Conservation (phyloP, 768 basidiomycete genomes). For the Xanthoconium stramineum region DNA sequence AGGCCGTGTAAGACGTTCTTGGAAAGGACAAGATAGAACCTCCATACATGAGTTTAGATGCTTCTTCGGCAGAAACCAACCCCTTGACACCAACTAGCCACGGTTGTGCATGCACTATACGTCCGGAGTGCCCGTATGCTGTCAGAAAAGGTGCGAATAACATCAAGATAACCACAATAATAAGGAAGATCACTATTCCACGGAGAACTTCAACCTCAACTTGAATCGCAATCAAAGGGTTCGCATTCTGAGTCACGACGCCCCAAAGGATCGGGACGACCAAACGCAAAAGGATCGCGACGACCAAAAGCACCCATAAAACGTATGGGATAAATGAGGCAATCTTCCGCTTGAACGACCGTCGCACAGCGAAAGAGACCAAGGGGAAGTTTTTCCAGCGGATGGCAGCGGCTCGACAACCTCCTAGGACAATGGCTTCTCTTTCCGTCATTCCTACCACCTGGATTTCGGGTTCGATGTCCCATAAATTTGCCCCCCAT, state of each 20-base stretch:
- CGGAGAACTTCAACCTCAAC: too few species aligned
- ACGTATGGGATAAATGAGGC: slow-evolving; percentile 1
- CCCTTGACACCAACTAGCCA: slow-evolving; percentile 27
- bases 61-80: slow-evolving; percentile 21
- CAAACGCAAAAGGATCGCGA: neutral
- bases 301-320: slow-evolving; percentile 1
- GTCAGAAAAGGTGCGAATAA: slow-evolving; percentile 7
- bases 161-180: slow-evolving; percentile 9
- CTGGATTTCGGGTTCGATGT: slow-evolving; percentile 16
- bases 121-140: slow-evolving; percentile 17
- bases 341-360: slow-evolving; percentile 13
- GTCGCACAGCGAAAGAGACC: slow-evolving; percentile 11
- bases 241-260: too few species aligned
- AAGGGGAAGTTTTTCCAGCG: slow-evolving; percentile 25
- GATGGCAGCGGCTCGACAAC: slow-evolving; percentile 21
- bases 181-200: neutral
- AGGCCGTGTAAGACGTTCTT: slow-evolving; percentile 16
- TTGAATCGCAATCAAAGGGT: too few species aligned
- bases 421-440: slow-evolving; percentile 20
- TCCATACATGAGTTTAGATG: slow-evolving; percentile 16
- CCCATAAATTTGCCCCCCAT: slow-evolving; percentile 19
- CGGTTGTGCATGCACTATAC: slow-evolving; percentile 15
- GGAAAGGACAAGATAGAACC: slow-evolving; percentile 4
- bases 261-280: too few species aligned
- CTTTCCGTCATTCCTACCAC: slow-evolving; percentile 19